phyloP scores from a whole-genome alignment of 768 basidiomycete species.

The Lactarius indigo region DNA sequence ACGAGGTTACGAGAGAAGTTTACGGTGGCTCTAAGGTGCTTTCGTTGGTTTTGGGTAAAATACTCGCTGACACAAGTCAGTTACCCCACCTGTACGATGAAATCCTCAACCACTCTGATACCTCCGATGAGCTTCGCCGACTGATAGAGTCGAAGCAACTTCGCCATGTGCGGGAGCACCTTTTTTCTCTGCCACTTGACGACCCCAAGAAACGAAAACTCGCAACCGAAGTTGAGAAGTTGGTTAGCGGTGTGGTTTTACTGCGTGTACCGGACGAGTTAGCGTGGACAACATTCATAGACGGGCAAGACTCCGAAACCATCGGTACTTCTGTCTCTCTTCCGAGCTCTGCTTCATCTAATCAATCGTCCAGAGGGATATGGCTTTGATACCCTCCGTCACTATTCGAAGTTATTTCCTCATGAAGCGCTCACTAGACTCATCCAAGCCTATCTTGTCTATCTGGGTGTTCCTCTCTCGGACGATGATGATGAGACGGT shows the following conservation, averaged over 20 bases:
- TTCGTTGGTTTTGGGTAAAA: neutral
- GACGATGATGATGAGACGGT: slow-evolving; percentile 40
- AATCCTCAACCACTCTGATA: slow-evolving; percentile 75
- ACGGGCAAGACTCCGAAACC: slow-evolving; percentile 63
- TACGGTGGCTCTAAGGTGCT: slow-evolving; percentile 58
- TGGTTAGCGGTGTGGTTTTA: slow-evolving; percentile 73
- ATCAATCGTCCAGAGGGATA: slow-evolving; percentile 50
- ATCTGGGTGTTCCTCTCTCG: slow-evolving; percentile 45
- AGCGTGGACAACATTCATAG: slow-evolving; percentile 78
- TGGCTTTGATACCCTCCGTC: slow-evolving; percentile 50
- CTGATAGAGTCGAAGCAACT: slow-evolving; percentile 73
- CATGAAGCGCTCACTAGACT: slow-evolving; percentile 50
- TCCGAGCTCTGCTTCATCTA: slow-evolving; percentile 8
- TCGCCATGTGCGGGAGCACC: slow-evolving; percentile 54
- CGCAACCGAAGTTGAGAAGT: slow-evolving; percentile 61
- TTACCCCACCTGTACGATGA: slow-evolving; percentile 72
- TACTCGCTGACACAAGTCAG: slow-evolving; percentile 35
- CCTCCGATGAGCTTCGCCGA: slow-evolving; percentile 77
- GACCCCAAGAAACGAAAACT: slow-evolving; percentile 42
- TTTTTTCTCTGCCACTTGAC: slow-evolving; percentile 54
- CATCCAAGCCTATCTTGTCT: slow-evolving; percentile 65
- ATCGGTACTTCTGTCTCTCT: slow-evolving; percentile 48
- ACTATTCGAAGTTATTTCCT: slow-evolving; percentile 68
- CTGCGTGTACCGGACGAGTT: slow-evolving; percentile 73
- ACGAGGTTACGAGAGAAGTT: slow-evolving; percentile 65